Evolutionary conservation across 768 basidiomycete species (phyloP).

Genomic region (Lanmaoa rubissima): DNA sequence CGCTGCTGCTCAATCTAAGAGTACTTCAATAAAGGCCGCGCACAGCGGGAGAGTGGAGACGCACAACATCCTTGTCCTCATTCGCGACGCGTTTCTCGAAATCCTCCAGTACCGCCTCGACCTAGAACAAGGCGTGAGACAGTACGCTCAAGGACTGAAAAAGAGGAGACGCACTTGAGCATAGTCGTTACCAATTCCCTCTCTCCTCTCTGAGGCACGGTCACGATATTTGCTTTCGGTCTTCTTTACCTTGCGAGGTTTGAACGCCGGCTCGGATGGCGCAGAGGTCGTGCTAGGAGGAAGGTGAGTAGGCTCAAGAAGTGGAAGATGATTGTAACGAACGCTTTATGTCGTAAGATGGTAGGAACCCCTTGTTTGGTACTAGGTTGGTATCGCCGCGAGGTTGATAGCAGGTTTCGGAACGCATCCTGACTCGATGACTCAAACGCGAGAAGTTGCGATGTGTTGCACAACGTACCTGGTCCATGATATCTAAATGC

Average conservation of each 20-base stretch:
- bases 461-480: conserved; percentile 14
- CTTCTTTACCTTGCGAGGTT: conserved; percentile 79
- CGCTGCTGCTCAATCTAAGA: conserved; percentile 72
- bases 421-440: conserved; percentile 53
- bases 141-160: background rate
- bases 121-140: conserved; percentile 37
- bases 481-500: conserved; percentile 23
- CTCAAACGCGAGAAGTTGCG: background rate
- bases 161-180: conserved; percentile 50
- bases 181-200: conserved; percentile 68
- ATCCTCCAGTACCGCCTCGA: conserved; percentile 79
- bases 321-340: conserved; percentile 4
- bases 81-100: conserved; percentile 67
- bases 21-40: background rate
- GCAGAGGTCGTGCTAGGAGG: conserved; percentile 45
- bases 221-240: conserved; percentile 61
- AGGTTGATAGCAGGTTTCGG: conserved; percentile 45
- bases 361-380: conserved; percentile 2
- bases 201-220: conserved; percentile 70
- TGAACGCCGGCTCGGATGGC: conserved; percentile 65
- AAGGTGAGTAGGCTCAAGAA: background rate
- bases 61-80: conserved; percentile 58
- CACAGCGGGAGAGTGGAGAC: conserved; percentile 16
- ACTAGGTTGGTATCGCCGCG: conserved; percentile 24
- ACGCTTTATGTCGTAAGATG: conserved; percentile 13